Conservation (phyloP, 345 rosid genomes). For the Gossypium arboreum region DNA sequence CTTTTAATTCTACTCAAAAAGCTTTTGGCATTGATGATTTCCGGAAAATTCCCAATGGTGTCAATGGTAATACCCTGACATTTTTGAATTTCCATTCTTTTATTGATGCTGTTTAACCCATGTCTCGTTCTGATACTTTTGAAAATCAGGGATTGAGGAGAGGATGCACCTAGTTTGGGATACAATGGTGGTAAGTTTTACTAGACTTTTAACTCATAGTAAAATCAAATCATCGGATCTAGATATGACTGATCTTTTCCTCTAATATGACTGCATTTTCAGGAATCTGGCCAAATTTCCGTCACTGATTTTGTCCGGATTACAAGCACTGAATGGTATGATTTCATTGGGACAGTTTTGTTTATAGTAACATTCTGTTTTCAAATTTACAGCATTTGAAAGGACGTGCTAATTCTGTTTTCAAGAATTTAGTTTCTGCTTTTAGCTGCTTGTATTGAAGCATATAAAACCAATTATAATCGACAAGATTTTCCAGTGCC, state of each 20-base stretch:
- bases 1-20: constrained; percentile 82
- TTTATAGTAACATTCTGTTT: neutral
- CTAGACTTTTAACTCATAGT: neutral
- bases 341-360: neutral
- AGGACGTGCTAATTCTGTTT: neutral
- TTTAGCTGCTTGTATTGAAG: neutral
- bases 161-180: constrained; percentile 98
- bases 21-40: constrained; percentile 81
- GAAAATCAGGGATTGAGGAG: constrained; percentile 78
- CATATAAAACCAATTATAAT: constrained; percentile 1
- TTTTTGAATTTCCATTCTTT: constrained; percentile 6
- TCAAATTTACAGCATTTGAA: neutral
- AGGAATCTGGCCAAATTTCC: constrained; percentile 80
- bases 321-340: constrained; percentile 83
- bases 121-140: constrained; percentile 13
- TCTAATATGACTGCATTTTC: constrained; percentile 19
- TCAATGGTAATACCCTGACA: constrained; percentile 61
- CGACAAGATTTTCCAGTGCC: constrained; percentile 50
- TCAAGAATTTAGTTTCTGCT: neutral
- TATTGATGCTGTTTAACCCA: neutral
- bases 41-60: constrained; percentile 90
- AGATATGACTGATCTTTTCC: neutral
- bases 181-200: constrained; percentile 82
- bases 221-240: neutral
- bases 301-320: constrained; percentile 62